These are phyloP conservation scores for Spathaspora hagerdaliae DNA, from an alignment of 805 yeast species.

Conservation along the genomic window DNA sequence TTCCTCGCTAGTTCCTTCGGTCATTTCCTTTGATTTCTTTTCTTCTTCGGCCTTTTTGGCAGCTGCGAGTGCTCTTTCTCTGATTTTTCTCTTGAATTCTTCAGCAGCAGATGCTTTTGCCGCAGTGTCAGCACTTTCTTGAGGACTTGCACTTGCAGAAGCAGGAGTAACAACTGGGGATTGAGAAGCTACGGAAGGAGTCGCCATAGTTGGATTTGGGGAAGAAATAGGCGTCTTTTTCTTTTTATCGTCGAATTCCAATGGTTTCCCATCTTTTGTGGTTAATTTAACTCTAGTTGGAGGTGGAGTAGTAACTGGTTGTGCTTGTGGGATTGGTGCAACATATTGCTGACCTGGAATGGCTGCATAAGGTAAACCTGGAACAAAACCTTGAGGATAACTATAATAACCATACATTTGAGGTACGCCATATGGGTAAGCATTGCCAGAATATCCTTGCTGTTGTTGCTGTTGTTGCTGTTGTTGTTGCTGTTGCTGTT, in stretches of 20 bases:
- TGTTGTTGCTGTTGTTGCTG: conserved; percentile 7
- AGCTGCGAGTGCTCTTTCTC: conserved; percentile 16
- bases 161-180: conserved; percentile 9
- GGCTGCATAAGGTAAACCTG: conserved; percentile 20
- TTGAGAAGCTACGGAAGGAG: conserved; percentile 7
- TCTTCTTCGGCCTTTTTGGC: conserved; percentile 5
- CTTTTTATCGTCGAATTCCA: conserved; percentile 40
- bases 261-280: conserved; percentile 39
- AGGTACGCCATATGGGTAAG: conserved; percentile 2
- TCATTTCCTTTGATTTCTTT: conserved; percentile 1
- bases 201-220: conserved; percentile 14
- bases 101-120: conserved; percentile 22
- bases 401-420: conserved; percentile 17
- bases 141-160: conserved; percentile 7
- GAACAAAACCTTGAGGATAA: conserved; percentile 20
- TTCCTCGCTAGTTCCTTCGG: background rate
- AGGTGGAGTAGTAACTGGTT: conserved; percentile 8
- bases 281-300: conserved; percentile 32
- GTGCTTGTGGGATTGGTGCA: conserved; percentile 9
- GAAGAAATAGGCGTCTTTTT: conserved; percentile 26
- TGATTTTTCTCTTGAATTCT: conserved; percentile 33
- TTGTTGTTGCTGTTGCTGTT: conserved; percentile 7
- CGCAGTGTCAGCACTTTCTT: conserved; percentile 7
- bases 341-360: conserved; percentile 9
- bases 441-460: conserved; percentile 3